Base-by-base conservation (phyloP, 2,329 filamentous ascomycete genomes). In the Arthrinium phaeospermum region DNA sequence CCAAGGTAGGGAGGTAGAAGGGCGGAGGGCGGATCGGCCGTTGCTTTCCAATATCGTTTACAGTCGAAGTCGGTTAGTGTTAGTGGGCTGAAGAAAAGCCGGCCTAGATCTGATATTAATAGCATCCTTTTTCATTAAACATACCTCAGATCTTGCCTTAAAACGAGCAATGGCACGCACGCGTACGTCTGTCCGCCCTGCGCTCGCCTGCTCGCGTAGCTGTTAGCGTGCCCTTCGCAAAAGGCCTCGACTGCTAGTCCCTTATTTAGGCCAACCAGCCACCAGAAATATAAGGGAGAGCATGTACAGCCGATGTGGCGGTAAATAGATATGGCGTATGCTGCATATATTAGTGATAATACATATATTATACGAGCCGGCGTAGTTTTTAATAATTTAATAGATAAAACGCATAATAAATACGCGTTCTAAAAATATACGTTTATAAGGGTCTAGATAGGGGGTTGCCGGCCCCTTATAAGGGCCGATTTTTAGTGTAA, bases 61-160 rank as follows among this genome's bases (percentile, higher is more conserved):
- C 57, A 61, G 57, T 41, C 57, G 30, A 64, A 64, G 34, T 64
- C 57, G 57, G n/a, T 24, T 64, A 64, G 57, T 19, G 41, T 6
- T 3, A 41, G 57, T 64, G 67, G 67, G 44, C 44, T 46, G 67
- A 68, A 34, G 24, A 27, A 19, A 68, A 41, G 4, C 46, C 8
- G n/a, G 67, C 44, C 22, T 45, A n/a, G 67, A 46, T 49, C 27
- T 46, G 44, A 37, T 68, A 68, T 68, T 46, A 47, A 46, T 68
- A 47, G 67, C 67, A 68, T 68, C 67, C 44, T 46, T 46, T 46
- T 46, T 68, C 46, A 68, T 68, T 47, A 46, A 68, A 68, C 67
- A 45, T 3, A 37, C 14, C 24, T 49, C 67, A 30, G 44, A 49
- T 68, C 67, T 68, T 46, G 24, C 44, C 44, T 30, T 30, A 3